Evolutionary conservation across 2,329 filamentous ascomycete species (phyloP).

Genomic region (Colletotrichum navitas): DNA sequence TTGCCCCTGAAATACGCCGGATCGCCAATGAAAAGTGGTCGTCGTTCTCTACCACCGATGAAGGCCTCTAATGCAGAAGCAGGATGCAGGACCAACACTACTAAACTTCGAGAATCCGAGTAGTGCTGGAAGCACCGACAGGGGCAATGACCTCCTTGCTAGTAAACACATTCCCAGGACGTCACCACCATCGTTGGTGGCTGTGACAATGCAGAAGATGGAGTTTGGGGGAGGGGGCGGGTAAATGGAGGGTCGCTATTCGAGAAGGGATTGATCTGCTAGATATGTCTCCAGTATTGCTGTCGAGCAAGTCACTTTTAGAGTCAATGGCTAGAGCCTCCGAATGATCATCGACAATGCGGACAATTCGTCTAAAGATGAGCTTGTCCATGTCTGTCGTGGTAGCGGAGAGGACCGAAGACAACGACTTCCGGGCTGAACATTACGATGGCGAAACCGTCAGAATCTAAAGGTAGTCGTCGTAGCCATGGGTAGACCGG

Average conservation of each 20-base stretch:
- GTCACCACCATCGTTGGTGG: constrained; percentile 44
- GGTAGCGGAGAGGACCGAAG: constrained; percentile 29
- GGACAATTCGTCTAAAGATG: constrained; percentile 14
- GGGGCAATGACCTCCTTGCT: constrained; percentile 62
- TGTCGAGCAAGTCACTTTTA: constrained; percentile 10
- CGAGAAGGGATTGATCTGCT: constrained; percentile 58
- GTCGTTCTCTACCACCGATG: constrained; percentile 54
- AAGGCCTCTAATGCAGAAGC: constrained; percentile 55
- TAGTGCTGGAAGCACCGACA: constrained; percentile 63
- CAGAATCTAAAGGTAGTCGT: constrained; percentile 60
- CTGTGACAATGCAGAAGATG: constrained; percentile 51
- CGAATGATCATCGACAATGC: constrained; percentile 14
- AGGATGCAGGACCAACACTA: constrained; percentile 61
- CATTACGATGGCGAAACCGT: constrained; percentile 17
- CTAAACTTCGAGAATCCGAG: constrained; percentile 45
- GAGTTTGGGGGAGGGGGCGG: constrained; percentile 62
- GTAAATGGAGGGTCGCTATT: constrained; percentile 57
- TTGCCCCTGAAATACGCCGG: constrained; percentile 68
- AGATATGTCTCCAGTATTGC: constrained; percentile 30
- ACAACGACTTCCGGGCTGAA: constrained; percentile 25
- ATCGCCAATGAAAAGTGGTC: constrained; percentile 66
- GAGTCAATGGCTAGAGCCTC: constrained; percentile 21
- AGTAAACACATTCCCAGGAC: constrained; percentile 44
- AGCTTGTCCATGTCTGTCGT: constrained; percentile 23
- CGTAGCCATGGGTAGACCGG: constrained; percentile 64